Evolutionary conservation across 805 yeast genomes (phyloP), one percentile per base, ranked within the genome.

Genomic region (Blastobotrys attinorum): DNA sequence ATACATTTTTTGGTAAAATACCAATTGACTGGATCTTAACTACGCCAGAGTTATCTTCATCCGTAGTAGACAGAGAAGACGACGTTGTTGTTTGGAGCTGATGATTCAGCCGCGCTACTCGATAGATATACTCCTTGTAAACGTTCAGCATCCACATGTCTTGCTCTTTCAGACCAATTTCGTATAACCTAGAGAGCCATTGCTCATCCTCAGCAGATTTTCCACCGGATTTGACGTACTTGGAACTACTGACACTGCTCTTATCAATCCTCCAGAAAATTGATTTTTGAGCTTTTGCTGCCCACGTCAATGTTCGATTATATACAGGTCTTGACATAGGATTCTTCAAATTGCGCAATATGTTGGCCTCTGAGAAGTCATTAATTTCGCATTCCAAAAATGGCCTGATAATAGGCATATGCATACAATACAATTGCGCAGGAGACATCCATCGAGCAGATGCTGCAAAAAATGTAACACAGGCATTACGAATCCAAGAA

Each of bases 101-200:
- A 18, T 39, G 33, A 27, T 41, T 43, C 21, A 44, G 40, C 13
- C 50, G 40, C 3, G 56, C 53, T 5, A 55, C 49, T 8, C 58
- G 75, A 47, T 64, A 70, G 6, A 89, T 72, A 52, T 86, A 83
- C 22, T 80, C 80, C 44, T 89, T 70, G 44, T 87, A 61, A 2
- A 76, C 76, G 13, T 80, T 79, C 10, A 90, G 63, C 59, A 89
- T 90, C 97, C 97, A 90, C 21, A 85, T 53, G 37, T 87, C 94
- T 5, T 67, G 69, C 7, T 79, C 86, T 5, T 69, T 69, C 41
- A 90, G 63, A 0, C 97, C 97, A n/a, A 85, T 70, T 2, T 81
- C 70, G 38, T 76, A 72, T 35, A 90, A 65, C 49, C 81, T 77
- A 31, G 75, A 75, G n/a, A 87, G 66, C 88, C 95, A 63, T 17